These are phyloP conservation scores for Gaertneriomyces sp. DNA, from an alignment of 192 early-diverging fungal genomes.

Conservation along the genomic window DNA sequence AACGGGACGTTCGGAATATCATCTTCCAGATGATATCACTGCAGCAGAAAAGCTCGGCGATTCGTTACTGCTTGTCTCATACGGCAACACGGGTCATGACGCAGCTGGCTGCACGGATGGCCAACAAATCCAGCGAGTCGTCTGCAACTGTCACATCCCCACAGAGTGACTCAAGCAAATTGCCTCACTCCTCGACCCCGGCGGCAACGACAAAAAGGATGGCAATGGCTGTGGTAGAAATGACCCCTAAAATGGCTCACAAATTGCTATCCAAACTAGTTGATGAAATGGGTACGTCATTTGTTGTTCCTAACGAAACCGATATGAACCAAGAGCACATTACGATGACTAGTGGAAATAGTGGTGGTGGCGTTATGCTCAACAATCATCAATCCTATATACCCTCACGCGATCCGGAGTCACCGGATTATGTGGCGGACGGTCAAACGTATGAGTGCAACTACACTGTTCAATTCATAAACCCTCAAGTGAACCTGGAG, in stretches of 20 bases:
- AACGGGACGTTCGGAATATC: slow-evolving; percentile 75
- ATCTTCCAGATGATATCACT: slow-evolving; percentile 73
- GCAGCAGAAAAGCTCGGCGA: slow-evolving; percentile 61
- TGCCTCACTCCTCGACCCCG: not conserved
- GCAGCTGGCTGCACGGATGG: slow-evolving; percentile 46
- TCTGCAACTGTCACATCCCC: no score
- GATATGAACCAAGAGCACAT: slow-evolving; percentile 27
- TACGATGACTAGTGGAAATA: slow-evolving; percentile 23
- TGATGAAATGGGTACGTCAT: slow-evolving; percentile 39
- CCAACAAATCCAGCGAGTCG: no score
- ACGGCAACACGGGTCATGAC: slow-evolving; percentile 73
- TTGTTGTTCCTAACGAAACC: slow-evolving; percentile 44
- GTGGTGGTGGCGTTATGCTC: not conserved
- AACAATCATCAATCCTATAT: slow-evolving; percentile 31
- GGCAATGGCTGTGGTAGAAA: slow-evolving; percentile 12
- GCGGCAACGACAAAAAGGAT: slow-evolving; percentile 15
- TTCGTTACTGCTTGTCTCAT: slow-evolving; percentile 80
- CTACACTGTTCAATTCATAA: slow-evolving; percentile 61
- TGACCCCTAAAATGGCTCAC: slow-evolving; percentile 38
- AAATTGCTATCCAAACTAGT: slow-evolving; percentile 47
- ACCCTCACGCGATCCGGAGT: slow-evolving; percentile 41
- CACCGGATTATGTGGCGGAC: slow-evolving; percentile 51
- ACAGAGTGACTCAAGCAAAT: no score
- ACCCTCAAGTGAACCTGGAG: slow-evolving; percentile 72
- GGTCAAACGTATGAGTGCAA: slow-evolving; percentile 53